Base-by-base conservation (phyloP, 257 asterid genomes). In the Thymus quinquecostatus region DNA sequence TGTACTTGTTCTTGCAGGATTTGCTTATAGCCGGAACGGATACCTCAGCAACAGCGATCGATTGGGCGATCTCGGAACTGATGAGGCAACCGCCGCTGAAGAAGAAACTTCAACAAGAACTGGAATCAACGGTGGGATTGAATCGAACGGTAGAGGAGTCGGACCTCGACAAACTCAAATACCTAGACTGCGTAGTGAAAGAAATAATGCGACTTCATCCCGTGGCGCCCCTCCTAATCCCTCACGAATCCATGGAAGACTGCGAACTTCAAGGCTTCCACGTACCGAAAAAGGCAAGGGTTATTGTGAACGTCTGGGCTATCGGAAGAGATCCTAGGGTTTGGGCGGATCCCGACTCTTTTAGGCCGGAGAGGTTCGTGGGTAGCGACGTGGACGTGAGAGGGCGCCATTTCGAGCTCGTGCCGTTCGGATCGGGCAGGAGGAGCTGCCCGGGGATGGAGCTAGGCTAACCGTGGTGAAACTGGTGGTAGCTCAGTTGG, bases 171-270 rank as follows among this genome's bases (percentile, higher is more conserved):
- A 45, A 66, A 27, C 75, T 81, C 49, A 47, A 66, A 41, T 81
- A 77, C 72, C 34, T 81, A 12, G 66, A 77, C 8, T 49, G 56
- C 10, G 82, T 79, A 14, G 54, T 82, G 30, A 82, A 72, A 56
- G 86, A 82, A 30, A 10, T 78, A 2, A 44, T 76, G 21, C 76
- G 86, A 28, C 77, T 82, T 56, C 83, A 82, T 14, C 84, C 84
- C 0, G 67, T 68, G 1, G 82, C 58, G 1, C 81, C 87, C 2
- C 33, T 82, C 10, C 6, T 82, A 6, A 3, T 79, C 60, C 85
- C 83, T 11, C 87, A 71, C 3, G 74, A 64, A 11, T 58, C 85
- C 14, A 68, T 71, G 55, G 78, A 83, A 50, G 83, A 83, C 9
- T 80, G 81, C 3, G 64, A 13, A 6, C 49, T 83, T 1, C 59